Conservation (phyloP, 2,329 filamentous ascomycete genomes). For the Exophiala alcalophila region DNA sequence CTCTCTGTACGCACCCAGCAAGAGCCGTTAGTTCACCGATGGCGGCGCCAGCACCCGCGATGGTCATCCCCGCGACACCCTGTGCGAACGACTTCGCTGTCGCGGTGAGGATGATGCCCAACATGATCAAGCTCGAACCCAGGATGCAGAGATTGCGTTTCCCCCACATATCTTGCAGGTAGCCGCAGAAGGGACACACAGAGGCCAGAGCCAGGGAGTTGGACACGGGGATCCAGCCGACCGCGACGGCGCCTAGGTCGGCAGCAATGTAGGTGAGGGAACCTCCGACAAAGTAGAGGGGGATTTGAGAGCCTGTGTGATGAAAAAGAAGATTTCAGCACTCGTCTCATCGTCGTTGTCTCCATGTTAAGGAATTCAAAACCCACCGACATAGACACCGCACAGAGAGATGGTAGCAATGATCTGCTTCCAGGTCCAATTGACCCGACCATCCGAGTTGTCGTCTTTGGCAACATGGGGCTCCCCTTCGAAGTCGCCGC, state of each 20-base stretch:
- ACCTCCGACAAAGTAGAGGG: constrained; percentile 26
- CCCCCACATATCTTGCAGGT: constrained; percentile 25
- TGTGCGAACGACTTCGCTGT: constrained; percentile 23
- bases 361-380: too few relatives aligned
- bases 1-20: constrained; percentile 23
- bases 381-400: constrained; percentile 16
- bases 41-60: constrained; percentile 21
- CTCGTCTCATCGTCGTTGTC: background rate
- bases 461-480: constrained; percentile 12
- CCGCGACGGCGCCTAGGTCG: constrained; percentile 14
- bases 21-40: constrained; percentile 25
- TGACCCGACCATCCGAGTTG: constrained; percentile 15
- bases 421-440: constrained; percentile 19
- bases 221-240: constrained; percentile 21
- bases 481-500: constrained; percentile 2
- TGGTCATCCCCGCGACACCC: constrained; percentile 19
- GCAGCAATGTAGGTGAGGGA: constrained; percentile 21
- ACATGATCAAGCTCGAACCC: constrained; percentile 13
- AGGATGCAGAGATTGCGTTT: constrained; percentile 22
- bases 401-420: constrained; percentile 14
- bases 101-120: constrained; percentile 20
- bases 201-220: constrained; percentile 23
- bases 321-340: constrained; percentile 56
- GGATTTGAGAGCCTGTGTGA: constrained; percentile 40
- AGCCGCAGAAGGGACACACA: constrained; percentile 24